Conservation (phyloP, 2,329 filamentous ascomycete genomes). For the Dactylonectria estremocensis region DNA sequence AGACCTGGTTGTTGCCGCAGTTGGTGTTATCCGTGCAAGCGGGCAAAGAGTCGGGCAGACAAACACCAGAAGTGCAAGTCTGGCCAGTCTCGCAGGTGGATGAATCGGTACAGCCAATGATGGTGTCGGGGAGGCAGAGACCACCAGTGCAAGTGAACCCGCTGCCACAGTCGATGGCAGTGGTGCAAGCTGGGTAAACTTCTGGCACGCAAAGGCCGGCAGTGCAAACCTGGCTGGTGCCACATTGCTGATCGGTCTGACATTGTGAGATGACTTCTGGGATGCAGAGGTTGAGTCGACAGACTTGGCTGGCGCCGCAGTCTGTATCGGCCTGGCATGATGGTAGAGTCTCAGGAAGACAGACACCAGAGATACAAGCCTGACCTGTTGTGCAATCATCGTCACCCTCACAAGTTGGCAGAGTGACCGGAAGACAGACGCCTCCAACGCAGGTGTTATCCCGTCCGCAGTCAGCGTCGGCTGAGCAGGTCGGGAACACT, state of each 20-base stretch:
- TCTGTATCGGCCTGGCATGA: constrained; percentile 19
- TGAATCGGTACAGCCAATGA: background rate
- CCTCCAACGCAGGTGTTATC: constrained; percentile 12
- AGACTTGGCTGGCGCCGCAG: constrained; percentile 26
- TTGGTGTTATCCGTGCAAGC: constrained; percentile 7
- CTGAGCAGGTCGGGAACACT: constrained; percentile 12
- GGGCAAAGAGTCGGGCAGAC: constrained; percentile 18
- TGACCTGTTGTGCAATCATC: constrained; percentile 7
- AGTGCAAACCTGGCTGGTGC: constrained; percentile 10
- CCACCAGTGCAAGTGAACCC: constrained; percentile 16
- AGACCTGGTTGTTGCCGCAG: constrained; percentile 23
- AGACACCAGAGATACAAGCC: constrained; percentile 7
- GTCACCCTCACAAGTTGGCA: background rate
- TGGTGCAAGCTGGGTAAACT: background rate
- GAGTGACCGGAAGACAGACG: constrained; percentile 5
- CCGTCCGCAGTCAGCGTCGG: constrained; percentile 11
- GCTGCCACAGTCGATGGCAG: constrained; percentile 13
- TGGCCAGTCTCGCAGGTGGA: constrained; percentile 8
- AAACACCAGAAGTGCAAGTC: constrained; percentile 15
- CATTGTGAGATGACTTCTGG: constrained; percentile 12
- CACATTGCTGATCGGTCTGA: constrained; percentile 20
- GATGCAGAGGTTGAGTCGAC: constrained; percentile 22
- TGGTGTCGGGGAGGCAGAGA: constrained; percentile 10
- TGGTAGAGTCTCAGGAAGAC: constrained; percentile 10
- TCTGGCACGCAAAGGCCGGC: constrained; percentile 15